These are phyloP conservation scores for Pseudogymnoascus sp. DNA, from an alignment of 2,329 filamentous ascomycete genomes.

Conservation along the genomic window DNA sequence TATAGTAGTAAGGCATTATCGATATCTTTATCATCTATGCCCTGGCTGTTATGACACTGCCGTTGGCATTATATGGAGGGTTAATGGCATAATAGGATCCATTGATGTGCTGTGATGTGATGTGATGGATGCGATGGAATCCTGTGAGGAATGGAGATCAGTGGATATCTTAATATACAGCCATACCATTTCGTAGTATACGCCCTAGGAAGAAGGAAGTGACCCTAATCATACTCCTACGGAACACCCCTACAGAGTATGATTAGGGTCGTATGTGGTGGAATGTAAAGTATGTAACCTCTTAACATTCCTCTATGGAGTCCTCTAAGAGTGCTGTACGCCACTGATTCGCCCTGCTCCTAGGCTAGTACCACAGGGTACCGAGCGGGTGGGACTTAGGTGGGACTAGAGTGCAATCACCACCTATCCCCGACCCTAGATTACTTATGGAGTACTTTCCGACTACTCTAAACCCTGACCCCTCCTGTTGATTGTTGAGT, in stretches of 20 bases:
- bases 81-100: background rate
- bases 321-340: too few relatives aligned
- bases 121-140: background rate
- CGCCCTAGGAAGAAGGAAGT: too few relatives aligned
- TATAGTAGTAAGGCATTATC: background rate
- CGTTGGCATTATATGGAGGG: conserved; percentile 1
- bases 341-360: too few relatives aligned
- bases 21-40: background rate
- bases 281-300: too few relatives aligned
- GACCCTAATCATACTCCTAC: background rate
- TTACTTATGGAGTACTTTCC: background rate
- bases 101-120: background rate
- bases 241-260: too few relatives aligned
- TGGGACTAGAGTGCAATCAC: background rate
- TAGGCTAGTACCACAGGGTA: background rate
- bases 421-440: background rate
- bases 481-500: background rate
- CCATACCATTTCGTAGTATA: too few relatives aligned
- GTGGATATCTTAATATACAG: background rate
- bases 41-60: background rate
- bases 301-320: too few relatives aligned
- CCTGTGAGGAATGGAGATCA: background rate
- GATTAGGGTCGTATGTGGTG: too few relatives aligned
- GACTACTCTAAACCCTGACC: background rate
- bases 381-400: background rate